These are phyloP conservation scores for Punica granatum DNA, from an alignment of 345 rosid species.

Conservation along the genomic window DNA sequence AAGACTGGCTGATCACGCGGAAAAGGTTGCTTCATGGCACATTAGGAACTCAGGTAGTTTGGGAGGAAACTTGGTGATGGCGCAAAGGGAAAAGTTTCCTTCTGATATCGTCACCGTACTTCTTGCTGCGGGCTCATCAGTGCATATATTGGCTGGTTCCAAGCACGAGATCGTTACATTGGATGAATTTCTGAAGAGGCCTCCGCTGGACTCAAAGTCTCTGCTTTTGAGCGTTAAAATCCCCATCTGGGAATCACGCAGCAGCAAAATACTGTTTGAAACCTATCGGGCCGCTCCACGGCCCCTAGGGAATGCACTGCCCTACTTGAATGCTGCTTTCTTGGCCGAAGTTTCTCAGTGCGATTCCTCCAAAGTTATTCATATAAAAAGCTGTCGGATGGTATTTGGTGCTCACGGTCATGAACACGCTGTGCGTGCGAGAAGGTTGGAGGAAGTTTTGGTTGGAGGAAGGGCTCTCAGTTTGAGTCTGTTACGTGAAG, in stretches of 20 bases:
- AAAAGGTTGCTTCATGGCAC: conserved; percentile 48
- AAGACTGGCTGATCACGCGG: conserved; percentile 63
- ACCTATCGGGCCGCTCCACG: conserved; percentile 78
- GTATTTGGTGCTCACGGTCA: conserved; percentile 85
- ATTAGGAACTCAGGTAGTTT: conserved; percentile 64
- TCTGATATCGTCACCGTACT: conserved; percentile 76
- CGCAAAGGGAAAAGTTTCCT: conserved; percentile 64
- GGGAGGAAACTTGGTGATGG: conserved; percentile 85
- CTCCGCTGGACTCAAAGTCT: conserved; percentile 40
- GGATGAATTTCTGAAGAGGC: conserved; percentile 51
- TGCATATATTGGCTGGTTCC: conserved; percentile 26
- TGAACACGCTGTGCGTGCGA: conserved; percentile 63
- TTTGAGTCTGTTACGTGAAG: conserved; percentile 39
- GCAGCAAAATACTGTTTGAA: conserved; percentile 42
- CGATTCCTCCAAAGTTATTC: conserved; percentile 24
- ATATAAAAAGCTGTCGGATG: conserved; percentile 43
- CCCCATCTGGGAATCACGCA: conserved; percentile 25
- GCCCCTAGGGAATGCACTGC: conserved; percentile 69
- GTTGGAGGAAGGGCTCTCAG: conserved; percentile 54
- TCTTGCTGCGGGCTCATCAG: conserved; percentile 53
- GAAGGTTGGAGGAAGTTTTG: conserved; percentile 46
- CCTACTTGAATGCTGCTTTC: conserved; percentile 78
- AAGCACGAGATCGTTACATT: conserved; percentile 32
- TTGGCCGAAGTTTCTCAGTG: conserved; percentile 45
- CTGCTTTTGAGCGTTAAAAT: conserved; percentile 52